Evolutionary conservation across 139 green algal genomes (phyloP).

Genomic region (Chlamydomonas eustigma): DNA sequence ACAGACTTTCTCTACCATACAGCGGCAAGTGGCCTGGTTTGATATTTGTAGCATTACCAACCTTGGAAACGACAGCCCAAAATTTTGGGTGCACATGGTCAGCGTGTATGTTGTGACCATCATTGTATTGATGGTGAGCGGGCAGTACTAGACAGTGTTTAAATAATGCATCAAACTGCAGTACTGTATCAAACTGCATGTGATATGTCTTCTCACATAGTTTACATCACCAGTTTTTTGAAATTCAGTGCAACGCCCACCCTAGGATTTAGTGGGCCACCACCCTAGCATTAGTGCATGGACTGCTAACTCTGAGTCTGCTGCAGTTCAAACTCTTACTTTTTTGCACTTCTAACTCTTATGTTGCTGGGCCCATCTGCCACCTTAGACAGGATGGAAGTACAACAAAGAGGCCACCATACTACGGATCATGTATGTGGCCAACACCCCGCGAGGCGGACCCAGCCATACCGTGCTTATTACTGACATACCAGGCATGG

Average conservation of each 20-base stretch:
- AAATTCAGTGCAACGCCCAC: too few relatives aligned
- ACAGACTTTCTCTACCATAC: not conserved
- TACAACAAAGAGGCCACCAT: conserved; percentile 59
- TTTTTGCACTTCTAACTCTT: too few relatives aligned
- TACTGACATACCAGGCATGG: conserved; percentile 30
- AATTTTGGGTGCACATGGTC: conserved; percentile 60
- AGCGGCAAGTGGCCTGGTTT: not conserved
- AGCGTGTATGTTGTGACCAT: conserved; percentile 48
- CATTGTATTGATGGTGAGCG: conserved; percentile 38
- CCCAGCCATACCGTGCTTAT: conserved; percentile 41
- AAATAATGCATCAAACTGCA: too few relatives aligned
- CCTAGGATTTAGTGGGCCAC: too few relatives aligned
- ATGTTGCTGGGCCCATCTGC: too few relatives aligned
- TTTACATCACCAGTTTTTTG: too few relatives aligned
- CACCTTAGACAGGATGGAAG: conserved; percentile 49
- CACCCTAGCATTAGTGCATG: too few relatives aligned
- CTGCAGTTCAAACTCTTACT: too few relatives aligned
- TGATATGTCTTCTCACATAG: too few relatives aligned
- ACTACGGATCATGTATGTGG: conserved; percentile 62
- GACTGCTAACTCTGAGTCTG: too few relatives aligned
- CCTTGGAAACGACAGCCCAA: not conserved
- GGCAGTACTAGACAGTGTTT: too few relatives aligned
- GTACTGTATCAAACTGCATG: too few relatives aligned
- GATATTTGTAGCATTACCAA: conserved; percentile 4
- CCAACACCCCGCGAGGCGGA: conserved; percentile 28